A percentile compares a stretch with the other conserved stretches of the same genome.
Conservation (phyloP, 2,329 filamentous ascomycete species). For the Tolypocladium inflatum region DNA sequence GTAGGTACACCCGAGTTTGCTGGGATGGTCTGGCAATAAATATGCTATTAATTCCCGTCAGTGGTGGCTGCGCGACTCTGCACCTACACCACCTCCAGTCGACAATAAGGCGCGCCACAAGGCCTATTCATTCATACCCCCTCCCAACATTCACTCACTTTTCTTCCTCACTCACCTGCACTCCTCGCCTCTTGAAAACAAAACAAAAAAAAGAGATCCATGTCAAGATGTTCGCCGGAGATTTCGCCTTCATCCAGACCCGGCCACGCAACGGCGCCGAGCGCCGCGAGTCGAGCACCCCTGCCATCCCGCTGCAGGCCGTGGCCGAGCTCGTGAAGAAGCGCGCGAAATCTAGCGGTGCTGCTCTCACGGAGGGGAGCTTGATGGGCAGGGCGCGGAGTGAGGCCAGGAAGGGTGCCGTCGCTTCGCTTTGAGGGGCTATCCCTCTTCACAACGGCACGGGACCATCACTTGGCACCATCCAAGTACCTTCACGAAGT, state of each 20-base stretch:
- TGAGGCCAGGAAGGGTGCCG: background rate
- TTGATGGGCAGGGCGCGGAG: background rate
- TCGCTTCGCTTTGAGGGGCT: background rate
- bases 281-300: background rate
- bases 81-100: background rate
- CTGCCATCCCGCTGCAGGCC: background rate
- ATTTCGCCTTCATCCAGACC: conserved; percentile 14
- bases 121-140: background rate
- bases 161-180: background rate
- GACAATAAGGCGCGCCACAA: background rate
- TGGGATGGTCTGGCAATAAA: background rate
- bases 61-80: background rate
- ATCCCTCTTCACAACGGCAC: background rate
- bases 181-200: background rate
- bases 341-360: background rate
- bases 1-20: too few relatives aligned
- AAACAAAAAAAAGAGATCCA: too few relatives aligned
- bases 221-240: conserved; percentile 16
- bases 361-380: background rate
- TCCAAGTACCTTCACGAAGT: background rate
- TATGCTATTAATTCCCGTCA: background rate
- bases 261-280: background rate
- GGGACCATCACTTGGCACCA: background rate
- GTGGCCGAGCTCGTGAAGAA: background rate
- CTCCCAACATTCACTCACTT: background rate